A percentile compares a stretch with the other conserved stretches of the same genome.
Conservation (phyloP, 345 rosid species). For the Laguncularia racemosa region DNA sequence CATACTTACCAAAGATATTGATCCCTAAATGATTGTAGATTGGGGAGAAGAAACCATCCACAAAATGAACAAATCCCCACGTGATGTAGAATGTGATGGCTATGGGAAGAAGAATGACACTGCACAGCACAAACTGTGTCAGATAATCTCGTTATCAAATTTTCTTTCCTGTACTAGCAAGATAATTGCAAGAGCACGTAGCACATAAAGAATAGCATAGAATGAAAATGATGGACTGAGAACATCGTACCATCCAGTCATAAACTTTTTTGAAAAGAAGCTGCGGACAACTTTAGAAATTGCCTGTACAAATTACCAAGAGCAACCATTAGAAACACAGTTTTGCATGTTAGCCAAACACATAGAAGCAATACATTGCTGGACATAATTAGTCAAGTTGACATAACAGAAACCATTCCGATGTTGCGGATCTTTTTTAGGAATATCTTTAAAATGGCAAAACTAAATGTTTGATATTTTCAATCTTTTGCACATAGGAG, state of each 20-base stretch:
- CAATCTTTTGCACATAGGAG: no score
- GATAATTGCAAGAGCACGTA: neutral
- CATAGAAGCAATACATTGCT: no score
- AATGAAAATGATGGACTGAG: neutral
- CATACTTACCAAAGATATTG: conserved; percentile 39
- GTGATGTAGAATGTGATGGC: conserved; percentile 52
- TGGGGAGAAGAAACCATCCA: conserved; percentile 56
- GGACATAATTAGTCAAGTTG: no score
- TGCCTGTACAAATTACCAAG: conserved; percentile 18
- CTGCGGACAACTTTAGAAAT: conserved; percentile 37
- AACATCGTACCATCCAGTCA: conserved; percentile 44
- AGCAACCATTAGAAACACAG: neutral
- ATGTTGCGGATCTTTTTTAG: no score
- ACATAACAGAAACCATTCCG: no score
- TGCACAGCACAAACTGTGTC: conserved; percentile 16
- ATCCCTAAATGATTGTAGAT: conserved; percentile 48
- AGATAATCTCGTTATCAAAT: neutral
- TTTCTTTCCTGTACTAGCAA: neutral
- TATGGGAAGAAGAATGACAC: conserved; percentile 47
- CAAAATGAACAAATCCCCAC: conserved; percentile 50
- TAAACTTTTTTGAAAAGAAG: conserved; percentile 57
- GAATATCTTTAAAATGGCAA: no score
- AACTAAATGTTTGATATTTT: no score
- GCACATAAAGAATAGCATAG: neutral
- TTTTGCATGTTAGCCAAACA: neutral